Base-by-base conservation (phyloP, 306 rosid species). In the Prunus padus region DNA sequence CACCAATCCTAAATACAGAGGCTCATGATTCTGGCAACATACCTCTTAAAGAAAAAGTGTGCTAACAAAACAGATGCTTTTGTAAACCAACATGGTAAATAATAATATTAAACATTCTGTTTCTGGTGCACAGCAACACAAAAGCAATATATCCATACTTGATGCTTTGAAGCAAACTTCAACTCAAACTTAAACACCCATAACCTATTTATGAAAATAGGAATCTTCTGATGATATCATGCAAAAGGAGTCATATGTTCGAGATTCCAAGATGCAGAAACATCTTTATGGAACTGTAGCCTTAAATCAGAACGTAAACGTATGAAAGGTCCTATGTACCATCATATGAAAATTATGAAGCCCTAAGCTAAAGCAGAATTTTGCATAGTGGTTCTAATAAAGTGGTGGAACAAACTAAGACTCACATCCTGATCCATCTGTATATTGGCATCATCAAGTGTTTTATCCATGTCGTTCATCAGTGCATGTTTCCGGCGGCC, bases 401-500 rank as follows among this genome's bases (percentile, higher is more conserved):
- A 46, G 22, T 25, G 37, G 23, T 31, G 67, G n/a, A 75, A 64
- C 77, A 57, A 25, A 69, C 30, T 40, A 61, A 65, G 61, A 83
- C 98, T 49, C 73, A 95, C 98, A 87, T 95, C 96, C 80, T 95
- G 98, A 82, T 95, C 98, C 98, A 92, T 95, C 84, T 95, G 98
- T 76, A 95, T 82, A 79, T 95, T 95, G 75, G 91, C 98, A 85
- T 95, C 98, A 84, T 95, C 97, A 49, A 95, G 97, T 49, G 98
- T 91, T 86, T 89, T 90, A 79, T 92, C 96, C 95, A 92, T 86
- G 89, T 95, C 97, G 77, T 83, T 92, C 95, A 95, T 95, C 92
- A 95, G 83, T 74, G 96, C 89, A 84, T 95, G 95, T 71, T 82
- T 89, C 78, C 86, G 85, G 74, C 92, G 86, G 73, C 89, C 95